Percentiles rank a stretch among this genome's conserved stretches.
Conservation (phyloP, 2,329 filamentous ascomycete species). For the Purpureocillium takamizusanense region DNA sequence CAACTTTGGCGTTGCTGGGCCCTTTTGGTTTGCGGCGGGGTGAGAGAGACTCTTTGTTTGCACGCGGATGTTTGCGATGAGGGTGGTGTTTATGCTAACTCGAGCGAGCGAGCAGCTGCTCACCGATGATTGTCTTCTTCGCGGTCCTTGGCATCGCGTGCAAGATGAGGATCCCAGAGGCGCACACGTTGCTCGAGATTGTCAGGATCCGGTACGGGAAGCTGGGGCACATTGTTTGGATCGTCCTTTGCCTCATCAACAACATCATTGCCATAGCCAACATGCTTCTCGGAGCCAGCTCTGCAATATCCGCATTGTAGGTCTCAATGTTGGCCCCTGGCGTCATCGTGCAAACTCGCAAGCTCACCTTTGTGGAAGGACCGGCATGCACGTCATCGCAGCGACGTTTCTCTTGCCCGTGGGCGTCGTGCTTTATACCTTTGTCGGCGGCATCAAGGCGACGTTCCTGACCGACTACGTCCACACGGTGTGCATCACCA, state of each 20-base stretch:
- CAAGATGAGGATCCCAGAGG: slow-evolving; percentile 22
- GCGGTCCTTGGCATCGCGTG: slow-evolving; percentile 36
- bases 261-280: slow-evolving; percentile 44
- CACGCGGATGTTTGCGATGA: no score
- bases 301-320: slow-evolving; percentile 23
- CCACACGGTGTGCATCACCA: slow-evolving; percentile 44
- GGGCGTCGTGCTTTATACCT: slow-evolving; percentile 29
- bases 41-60: slow-evolving; percentile 2
- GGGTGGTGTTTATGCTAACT: not conserved
- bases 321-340: slow-evolving; percentile 2
- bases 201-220: slow-evolving; percentile 41
- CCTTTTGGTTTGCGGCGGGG: slow-evolving; percentile 50
- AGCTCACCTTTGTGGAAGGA: slow-evolving; percentile 17
- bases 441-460: slow-evolving; percentile 29
- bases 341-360: fast-evolving
- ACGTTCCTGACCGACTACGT: slow-evolving; percentile 41
- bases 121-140: slow-evolving; percentile 44
- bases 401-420: slow-evolving; percentile 35
- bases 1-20: slow-evolving; percentile 43
- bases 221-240: slow-evolving; percentile 40
- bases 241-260: slow-evolving; percentile 36
- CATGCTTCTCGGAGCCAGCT: slow-evolving; percentile 35
- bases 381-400: slow-evolving; percentile 40
- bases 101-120: slow-evolving; percentile 20
- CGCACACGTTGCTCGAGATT: slow-evolving; percentile 44